phyloP scores from a whole-genome alignment of 805 yeast genomes.

The Cyberlindnera xishuangbannaensis region DNA sequence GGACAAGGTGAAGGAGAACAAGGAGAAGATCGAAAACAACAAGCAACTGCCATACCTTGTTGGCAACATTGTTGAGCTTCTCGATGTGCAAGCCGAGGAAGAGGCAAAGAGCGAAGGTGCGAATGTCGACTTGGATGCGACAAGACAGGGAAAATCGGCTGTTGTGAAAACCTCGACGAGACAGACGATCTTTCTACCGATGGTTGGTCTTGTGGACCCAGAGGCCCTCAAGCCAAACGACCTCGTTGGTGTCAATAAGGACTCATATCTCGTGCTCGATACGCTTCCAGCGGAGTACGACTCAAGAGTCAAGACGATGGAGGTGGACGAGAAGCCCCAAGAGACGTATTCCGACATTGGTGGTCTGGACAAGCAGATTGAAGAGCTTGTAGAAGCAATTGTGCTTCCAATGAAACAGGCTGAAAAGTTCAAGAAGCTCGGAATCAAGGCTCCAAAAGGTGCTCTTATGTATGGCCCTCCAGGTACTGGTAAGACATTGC shows the following conservation, averaged over 20 bases:
- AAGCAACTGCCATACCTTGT: slow-evolving; percentile 94
- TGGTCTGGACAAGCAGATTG: slow-evolving; percentile 96
- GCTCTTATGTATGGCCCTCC: slow-evolving; percentile 99
- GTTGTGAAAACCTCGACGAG: slow-evolving; percentile 96
- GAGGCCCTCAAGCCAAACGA: slow-evolving; percentile 93
- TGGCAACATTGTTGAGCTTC: slow-evolving; percentile 91
- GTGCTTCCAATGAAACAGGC: slow-evolving; percentile 98
- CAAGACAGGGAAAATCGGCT: slow-evolving; percentile 93
- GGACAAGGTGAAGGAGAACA: slow-evolving; percentile 91
- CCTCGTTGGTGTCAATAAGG: slow-evolving; percentile 95
- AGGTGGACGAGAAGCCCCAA: slow-evolving; percentile 97
- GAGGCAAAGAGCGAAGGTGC: slow-evolving; percentile 88
- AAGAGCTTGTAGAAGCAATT: slow-evolving; percentile 96
- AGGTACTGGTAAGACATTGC: slow-evolving; percentile 95
- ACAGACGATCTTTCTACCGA: slow-evolving; percentile 93
- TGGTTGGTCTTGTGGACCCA: slow-evolving; percentile 93
- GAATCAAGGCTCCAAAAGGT: slow-evolving; percentile 97
- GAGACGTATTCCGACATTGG: slow-evolving; percentile 97
- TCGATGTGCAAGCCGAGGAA: slow-evolving; percentile 81
- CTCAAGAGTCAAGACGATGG: slow-evolving; percentile 98
- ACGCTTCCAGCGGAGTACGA: slow-evolving; percentile 97
- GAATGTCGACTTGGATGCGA: slow-evolving; percentile 85
- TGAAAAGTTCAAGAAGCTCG: slow-evolving; percentile 88
- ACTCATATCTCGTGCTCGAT: slow-evolving; percentile 87
- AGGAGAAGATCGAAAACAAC: slow-evolving; percentile 92